Percentiles rank a stretch among this genome's conserved stretches.
Evolutionary conservation across 441 rosid species (phyloP).

Genomic region (Gossypium schwendimanii): DNA sequence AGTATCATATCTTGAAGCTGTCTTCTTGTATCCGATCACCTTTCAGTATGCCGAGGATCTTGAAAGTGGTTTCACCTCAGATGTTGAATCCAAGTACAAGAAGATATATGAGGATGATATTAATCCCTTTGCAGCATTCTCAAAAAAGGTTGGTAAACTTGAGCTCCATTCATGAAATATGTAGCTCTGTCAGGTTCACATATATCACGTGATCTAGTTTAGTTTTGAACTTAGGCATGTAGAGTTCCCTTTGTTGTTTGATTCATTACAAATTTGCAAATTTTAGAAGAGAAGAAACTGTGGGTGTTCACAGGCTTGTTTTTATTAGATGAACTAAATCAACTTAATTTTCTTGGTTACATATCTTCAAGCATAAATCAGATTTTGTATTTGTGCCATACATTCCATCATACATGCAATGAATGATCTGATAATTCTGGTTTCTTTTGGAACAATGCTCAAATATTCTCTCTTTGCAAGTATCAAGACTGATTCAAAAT

Average conservation of each 20-base stretch:
- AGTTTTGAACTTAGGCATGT: background rate
- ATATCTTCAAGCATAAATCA: background rate
- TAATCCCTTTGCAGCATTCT: conserved; percentile 98
- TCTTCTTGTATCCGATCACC: conserved; percentile 1
- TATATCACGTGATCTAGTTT: background rate
- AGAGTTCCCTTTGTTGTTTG: background rate
- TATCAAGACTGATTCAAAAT: background rate
- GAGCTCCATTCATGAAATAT: background rate
- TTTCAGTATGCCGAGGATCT: conserved; percentile 76
- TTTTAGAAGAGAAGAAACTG: background rate
- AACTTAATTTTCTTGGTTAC: background rate
- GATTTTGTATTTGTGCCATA: background rate
- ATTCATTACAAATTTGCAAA: background rate
- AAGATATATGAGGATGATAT: conserved; percentile 97
- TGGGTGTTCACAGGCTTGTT: background rate
- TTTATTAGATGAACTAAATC: background rate
- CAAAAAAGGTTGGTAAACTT: conserved; percentile 59
- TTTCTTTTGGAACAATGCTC: background rate
- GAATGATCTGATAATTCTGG: background rate
- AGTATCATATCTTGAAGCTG: conserved; percentile 13
- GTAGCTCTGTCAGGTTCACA: background rate
- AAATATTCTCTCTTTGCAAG: background rate
- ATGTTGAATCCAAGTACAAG: conserved; percentile 95
- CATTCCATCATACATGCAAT: background rate
- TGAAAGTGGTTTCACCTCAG: conserved; percentile 90